Conservation (phyloP, 768 basidiomycete species). For the Tulasnella sp. region DNA sequence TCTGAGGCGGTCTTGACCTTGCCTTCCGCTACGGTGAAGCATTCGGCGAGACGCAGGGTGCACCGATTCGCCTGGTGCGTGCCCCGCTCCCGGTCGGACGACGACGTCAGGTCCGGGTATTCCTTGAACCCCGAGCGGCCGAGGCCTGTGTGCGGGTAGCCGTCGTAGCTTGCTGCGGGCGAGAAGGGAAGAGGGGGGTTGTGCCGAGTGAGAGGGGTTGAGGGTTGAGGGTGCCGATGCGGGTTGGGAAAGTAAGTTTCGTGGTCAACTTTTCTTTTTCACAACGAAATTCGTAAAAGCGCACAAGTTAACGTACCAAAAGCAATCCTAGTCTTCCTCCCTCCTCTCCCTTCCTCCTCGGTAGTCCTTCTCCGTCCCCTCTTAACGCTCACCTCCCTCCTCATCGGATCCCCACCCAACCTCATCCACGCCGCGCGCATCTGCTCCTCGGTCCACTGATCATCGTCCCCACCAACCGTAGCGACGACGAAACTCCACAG, state of each 20-base stretch:
- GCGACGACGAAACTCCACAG: constrained; percentile 19
- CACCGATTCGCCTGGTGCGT: constrained; percentile 14
- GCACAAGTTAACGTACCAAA: constrained; percentile 14
- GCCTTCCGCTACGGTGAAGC: constrained; percentile 18
- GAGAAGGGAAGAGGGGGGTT: not conserved
- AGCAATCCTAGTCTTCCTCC: constrained; percentile 4
- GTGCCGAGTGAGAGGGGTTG: no score
- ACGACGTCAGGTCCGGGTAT: constrained; percentile 10
- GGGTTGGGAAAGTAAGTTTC: no score
- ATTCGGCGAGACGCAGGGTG: constrained; percentile 18
- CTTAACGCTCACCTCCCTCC: not conserved
- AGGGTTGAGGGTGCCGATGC: no score
- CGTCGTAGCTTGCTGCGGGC: constrained; percentile 18
- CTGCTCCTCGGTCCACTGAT: constrained; percentile 13
- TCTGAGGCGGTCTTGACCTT: not conserved
- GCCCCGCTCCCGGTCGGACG: not conserved
- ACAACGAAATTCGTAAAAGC: no score
- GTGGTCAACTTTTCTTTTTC: no score
- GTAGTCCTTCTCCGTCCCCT: constrained; percentile 1
- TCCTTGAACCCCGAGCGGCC: not conserved
- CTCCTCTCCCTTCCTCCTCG: not conserved
- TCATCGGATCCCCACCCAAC: constrained; percentile 9
- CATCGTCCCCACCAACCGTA: constrained; percentile 2
- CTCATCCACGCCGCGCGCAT: constrained; percentile 9
- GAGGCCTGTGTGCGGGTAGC: constrained; percentile 19